These are phyloP conservation scores for Fusarium mangiferae DNA, from an alignment of 2,329 filamentous ascomycete species.

Conservation along the genomic window DNA sequence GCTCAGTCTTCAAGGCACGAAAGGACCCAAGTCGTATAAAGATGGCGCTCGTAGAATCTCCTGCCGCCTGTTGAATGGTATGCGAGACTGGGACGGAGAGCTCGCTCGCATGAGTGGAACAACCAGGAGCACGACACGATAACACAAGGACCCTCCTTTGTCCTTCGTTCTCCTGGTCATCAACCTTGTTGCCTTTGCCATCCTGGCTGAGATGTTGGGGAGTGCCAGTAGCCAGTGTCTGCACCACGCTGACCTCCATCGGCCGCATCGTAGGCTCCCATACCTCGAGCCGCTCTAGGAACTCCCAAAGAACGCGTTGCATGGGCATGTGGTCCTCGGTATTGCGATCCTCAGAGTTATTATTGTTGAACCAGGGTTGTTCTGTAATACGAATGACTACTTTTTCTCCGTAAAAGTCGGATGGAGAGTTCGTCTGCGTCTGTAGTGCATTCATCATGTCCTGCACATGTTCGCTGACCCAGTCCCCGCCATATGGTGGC, in stretches of 20 bases:
- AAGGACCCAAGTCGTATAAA: background rate
- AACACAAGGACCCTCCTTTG: background rate
- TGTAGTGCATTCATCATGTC: background rate
- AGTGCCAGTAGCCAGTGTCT: background rate
- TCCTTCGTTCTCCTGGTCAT: background rate
- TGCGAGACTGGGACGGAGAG: background rate
- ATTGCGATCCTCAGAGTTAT: background rate
- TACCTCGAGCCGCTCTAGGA: background rate
- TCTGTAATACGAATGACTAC: background rate
- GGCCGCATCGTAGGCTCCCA: background rate
- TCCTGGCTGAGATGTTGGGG: background rate
- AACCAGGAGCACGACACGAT: background rate
- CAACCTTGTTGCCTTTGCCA: accelerated
- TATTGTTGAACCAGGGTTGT: background rate
- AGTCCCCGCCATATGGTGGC: background rate
- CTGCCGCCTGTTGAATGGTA: background rate
- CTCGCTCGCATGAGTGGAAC: background rate
- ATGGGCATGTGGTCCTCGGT: background rate
- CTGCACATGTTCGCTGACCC: background rate
- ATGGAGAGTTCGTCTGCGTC: background rate
- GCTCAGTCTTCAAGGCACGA: background rate
- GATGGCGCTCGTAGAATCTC: background rate
- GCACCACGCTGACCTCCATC: background rate
- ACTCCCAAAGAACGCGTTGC: background rate
- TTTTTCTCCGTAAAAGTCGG: background rate